Evolutionary conservation across 805 yeast species (phyloP), one percentile per base, ranked within the genome.

Genomic region (Cyberlindnera bimundalis): DNA sequence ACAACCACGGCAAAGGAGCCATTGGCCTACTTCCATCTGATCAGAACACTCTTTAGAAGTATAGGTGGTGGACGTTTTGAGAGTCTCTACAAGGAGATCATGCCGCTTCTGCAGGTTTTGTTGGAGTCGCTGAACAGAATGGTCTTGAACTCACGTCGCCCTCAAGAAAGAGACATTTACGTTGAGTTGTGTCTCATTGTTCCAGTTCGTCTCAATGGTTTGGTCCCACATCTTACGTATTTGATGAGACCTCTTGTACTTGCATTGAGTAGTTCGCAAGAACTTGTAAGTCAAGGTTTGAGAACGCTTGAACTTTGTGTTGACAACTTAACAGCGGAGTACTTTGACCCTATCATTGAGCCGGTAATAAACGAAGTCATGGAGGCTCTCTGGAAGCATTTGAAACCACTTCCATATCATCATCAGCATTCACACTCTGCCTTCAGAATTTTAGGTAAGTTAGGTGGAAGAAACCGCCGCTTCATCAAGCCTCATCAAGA

Each of bases 51-150:
- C 36, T 93, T 93, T 69, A 73, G 98, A 61, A 85, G 95, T 55
- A 90, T 93, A 34, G 96, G 97, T 25, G 98, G 99, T 37, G 99
- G 99, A 6, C 71, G 98, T 43, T 91, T 93, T 59, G 99, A 93
- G 61, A 80, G 82, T 39, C 68, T 93, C 14, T 95, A 95, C 67
- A 87, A 93, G 52, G 96, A 90, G 46, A 91, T 95, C 15, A 75
- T 89, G 68, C 99, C 99, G 0, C 70, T 93, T 28, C 66, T 93
- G 32, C 98, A 95, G 42, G 88, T 85, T 1, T 66, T 93, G 30
- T 67, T 93, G 30, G 96, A 89, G 48, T 82, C 95, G 2, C 71
- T 93, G 49, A 91, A 91, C 60, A 76, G 86, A 51, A 73, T 90
- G 69, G 79, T 93, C 29, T 73, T 80, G 19, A 84, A 88, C 18